These are phyloP conservation scores for Penicillium paxilli DNA, from an alignment of 495 filamentous ascomycete genomes.

Conservation along the genomic window DNA sequence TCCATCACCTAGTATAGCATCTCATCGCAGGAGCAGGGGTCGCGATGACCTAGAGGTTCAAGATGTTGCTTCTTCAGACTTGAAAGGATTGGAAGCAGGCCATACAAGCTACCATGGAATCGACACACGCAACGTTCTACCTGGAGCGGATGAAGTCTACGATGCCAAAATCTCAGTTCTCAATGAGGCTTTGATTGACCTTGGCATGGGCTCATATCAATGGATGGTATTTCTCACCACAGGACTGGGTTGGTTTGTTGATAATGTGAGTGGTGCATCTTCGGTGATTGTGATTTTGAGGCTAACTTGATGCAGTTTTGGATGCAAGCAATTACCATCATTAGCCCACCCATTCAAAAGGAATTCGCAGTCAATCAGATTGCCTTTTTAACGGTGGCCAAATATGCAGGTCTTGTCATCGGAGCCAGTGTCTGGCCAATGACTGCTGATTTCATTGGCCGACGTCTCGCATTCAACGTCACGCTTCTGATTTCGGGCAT, in stretches of 20 bases:
- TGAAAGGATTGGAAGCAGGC: too few relatives aligned
- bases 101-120: too few relatives aligned
- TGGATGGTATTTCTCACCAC: constrained; percentile 71
- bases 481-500: constrained; percentile 27
- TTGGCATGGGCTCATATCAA: constrained; percentile 80
- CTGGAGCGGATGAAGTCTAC: constrained; percentile 18
- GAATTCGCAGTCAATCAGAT: constrained; percentile 6
- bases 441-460: constrained; percentile 26
- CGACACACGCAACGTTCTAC: too few relatives aligned
- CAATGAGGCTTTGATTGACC: constrained; percentile 58
- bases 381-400: too few relatives aligned
- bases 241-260: constrained; percentile 67
- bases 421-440: constrained; percentile 25
- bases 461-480: constrained; percentile 23
- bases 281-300: background rate
- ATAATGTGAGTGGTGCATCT: constrained; percentile 35
- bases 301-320: constrained; percentile 8
- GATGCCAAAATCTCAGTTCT: constrained; percentile 49
- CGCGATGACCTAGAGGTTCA: too few relatives aligned
- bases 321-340: constrained; percentile 15
- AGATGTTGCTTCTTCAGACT: too few relatives aligned
- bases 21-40: too few relatives aligned
- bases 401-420: too few relatives aligned
- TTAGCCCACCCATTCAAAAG: background rate
- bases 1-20: too few relatives aligned